Base-by-base conservation (phyloP, 2,329 filamentous ascomycete species). In the Drechslerella coelobrocha region DNA sequence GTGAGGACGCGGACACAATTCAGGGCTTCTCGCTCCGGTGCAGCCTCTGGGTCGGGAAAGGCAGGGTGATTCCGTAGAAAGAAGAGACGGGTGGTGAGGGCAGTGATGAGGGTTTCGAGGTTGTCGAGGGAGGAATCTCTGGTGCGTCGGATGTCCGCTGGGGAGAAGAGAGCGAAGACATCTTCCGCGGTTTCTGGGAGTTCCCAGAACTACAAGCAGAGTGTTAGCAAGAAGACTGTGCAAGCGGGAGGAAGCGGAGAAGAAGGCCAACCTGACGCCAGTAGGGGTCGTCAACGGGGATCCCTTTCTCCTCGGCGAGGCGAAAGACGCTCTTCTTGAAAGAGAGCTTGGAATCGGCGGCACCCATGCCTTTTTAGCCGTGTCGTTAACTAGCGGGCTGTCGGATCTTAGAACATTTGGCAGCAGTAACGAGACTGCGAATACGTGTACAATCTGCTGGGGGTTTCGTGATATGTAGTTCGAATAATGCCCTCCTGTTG, bases 291-390 rank as follows among this genome's bases (percentile, higher is more conserved):
- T 94, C 89, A 62, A 91, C 87, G 69, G 91, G 84, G 78, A 97
- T 97, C 78, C 90, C 84, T 68, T 76, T 87, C 79, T 96, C 89
- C 79, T 96, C 92, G n/a, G 92, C 94, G 68, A 99, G 86, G 78
- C 90, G 88, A 83, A 97, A 97, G 82, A 97, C 96, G 81, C 92
- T 93, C 81, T 96, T 91, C 82, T 97, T 97, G 85, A 99, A 97
- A 78, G 93, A 91, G 78, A 97, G 88, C 85, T 97, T 97, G 77
- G 93, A 97, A 82, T 97, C 93, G 81, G 93, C 97, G 78, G 93
- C 93, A 80, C 94, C 94, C 94, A 99, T 99, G 62, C 77, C 78
- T 63, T 68, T 72, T 39, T n/a, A 23, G 41, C 41, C 41, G 41
- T 45, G 72, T 75, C n/a, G 41, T 21, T 10, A 4, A n/a, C 41